Conservation (phyloP, 2,329 filamentous ascomycete genomes). For the Penicillium olsonii region DNA sequence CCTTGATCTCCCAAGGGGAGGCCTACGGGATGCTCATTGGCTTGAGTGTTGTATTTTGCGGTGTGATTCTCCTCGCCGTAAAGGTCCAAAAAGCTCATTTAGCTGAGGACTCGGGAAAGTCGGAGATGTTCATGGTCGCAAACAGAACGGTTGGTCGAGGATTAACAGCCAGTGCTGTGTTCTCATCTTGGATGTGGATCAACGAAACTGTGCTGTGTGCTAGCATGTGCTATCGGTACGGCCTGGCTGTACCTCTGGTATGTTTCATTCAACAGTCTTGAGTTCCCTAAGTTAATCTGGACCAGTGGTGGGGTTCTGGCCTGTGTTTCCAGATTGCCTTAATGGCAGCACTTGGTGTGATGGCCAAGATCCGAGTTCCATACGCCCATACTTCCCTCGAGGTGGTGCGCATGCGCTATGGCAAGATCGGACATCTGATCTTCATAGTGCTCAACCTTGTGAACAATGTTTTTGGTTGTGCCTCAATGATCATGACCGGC, state of each 20-base stretch:
- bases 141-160: constrained; percentile 41
- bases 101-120: constrained; percentile 39
- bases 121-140: constrained; percentile 46
- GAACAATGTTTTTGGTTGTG: constrained; percentile 50
- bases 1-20: constrained; percentile 31
- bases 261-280: not conserved
- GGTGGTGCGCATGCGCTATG: constrained; percentile 53
- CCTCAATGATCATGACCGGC: constrained; percentile 50
- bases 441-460: constrained; percentile 46
- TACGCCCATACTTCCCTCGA: constrained; percentile 55
- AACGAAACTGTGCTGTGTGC: constrained; percentile 40
- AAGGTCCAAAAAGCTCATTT: constrained; percentile 44
- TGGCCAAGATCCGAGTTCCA: constrained; percentile 53
- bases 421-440: constrained; percentile 42
- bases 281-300: constrained; percentile 1
- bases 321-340: constrained; percentile 53
- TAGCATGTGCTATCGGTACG: constrained; percentile 37
- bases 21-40: constrained; percentile 53
- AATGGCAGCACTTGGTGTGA: constrained; percentile 52
- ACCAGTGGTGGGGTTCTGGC: constrained; percentile 41
- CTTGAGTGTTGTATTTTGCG: constrained; percentile 50
- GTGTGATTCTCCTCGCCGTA: constrained; percentile 50
- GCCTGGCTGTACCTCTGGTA: constrained; percentile 39
- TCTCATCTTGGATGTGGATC: constrained; percentile 45
- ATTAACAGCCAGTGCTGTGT: constrained; percentile 40